Evolutionary conservation across 345 rosid genomes (phyloP), one percentile per base, ranked within the genome.

Genomic region (Schrenkiella parvula): DNA sequence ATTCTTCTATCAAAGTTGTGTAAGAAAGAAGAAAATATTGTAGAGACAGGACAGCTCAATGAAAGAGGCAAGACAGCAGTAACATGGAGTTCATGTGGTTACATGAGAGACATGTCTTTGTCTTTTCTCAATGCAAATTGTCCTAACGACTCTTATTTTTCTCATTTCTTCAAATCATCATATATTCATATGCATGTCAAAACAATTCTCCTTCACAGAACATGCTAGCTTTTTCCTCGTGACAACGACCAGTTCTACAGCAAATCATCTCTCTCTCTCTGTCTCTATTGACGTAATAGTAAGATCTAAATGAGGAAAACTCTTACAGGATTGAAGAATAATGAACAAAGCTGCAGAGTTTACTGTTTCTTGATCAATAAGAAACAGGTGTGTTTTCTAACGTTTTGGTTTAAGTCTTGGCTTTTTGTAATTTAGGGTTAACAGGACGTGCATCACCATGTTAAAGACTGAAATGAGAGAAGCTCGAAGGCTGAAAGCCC

Each of bases 71-170:
- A 47, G 78, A 63, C 78, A 67, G 51, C 63, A 67, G 78, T 74
- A 67, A 74, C 78, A 59, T 74, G 78, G 73, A 58, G 68, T 74
- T 74, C 73, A 67, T 73, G 72, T 65, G 78, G 59, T 47, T 73
- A 46, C 23, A 37, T 56, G 17, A 14, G 29, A 57, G 66, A 73
- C 72, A 65, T 58, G 73, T 67, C 78, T 59, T 67, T 6, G 32
- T 74, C 78, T 67, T 73, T 17, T 39, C 78, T 73, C 78, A 12
- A 73, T 72, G 66, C 66, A 37, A 57, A 6, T 52, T 64, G 21
- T 69, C 76, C 67, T 44, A 25, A 39, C 44, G 32, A 66, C 72
- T 74, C 60, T 57, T 57, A 5, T 29, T n/a, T 53, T 47, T 66
- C 43, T 19, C 23, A 51, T 51, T 35, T 25, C 15, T 8, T 54